Evolutionary conservation across 768 basidiomycete genomes (phyloP), one percentile per base, ranked within the genome.

Genomic region (Dioszegia aurantiaca): DNA sequence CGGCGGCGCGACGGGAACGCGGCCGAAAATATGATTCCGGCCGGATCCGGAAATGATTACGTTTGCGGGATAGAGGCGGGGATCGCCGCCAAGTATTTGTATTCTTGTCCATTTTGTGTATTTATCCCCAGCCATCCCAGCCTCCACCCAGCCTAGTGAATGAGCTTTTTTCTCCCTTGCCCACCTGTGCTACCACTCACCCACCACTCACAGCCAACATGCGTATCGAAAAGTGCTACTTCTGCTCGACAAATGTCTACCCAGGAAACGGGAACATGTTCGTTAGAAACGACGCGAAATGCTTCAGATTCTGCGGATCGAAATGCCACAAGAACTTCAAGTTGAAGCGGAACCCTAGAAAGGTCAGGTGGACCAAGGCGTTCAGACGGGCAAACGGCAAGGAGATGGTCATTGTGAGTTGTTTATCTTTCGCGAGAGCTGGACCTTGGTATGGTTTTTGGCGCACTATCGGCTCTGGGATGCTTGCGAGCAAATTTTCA

Each of bases 291-390:
- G 95, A 99, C 78, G 86, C 93, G 58, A 98, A 99, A 81, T 86
- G 90, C 61, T 99, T 98, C 80, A 83, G 93, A 44, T 98, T 99
- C 79, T 99, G 95, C 78, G 89, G 90, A 9, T 92, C 90, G 74
- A 98, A 98, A 89, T 99, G 95, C 77, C 90, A 97, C 78, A 98
- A 98, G 80, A 99, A 97, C 79, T 99, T 99, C 85, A 99, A 99
- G 79, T 97, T 98, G 95, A 98, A 98, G 81, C 88, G 95, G 37
- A 99, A 98, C 79, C 95, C 95, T 43, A 86, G 95, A 60, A 99
- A 99, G 79, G 93, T 99, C 36, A 82, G 90, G 68, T 99, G 95
- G 95, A 99, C 95, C 43, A 99, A 99, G 78, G 95, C 95, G 21
- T 99, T 99, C 83, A 84, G 95, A 64, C 94, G 91, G 78, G 92